phyloP scores from a whole-genome alignment of 371 early-diverging fungal genomes.

The Zopfochytrium polystomum region DNA sequence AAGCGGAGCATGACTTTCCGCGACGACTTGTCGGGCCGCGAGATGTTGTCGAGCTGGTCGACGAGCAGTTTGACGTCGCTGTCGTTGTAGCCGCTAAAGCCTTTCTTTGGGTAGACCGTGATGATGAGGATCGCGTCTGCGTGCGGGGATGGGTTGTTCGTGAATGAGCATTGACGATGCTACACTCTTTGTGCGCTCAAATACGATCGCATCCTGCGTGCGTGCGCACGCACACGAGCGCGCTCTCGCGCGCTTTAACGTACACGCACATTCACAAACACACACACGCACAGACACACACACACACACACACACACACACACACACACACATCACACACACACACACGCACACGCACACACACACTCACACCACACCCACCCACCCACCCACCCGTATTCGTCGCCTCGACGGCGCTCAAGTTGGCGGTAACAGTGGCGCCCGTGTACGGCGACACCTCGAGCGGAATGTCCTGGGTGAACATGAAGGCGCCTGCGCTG shows the following conservation, averaged over 20 bases:
- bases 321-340: too few relatives aligned
- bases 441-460: constrained; percentile 7
- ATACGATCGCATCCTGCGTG: too few relatives aligned
- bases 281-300: too few relatives aligned
- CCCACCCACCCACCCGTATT: constrained; percentile 14
- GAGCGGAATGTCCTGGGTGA: constrained; percentile 30
- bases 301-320: too few relatives aligned
- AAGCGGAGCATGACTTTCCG: constrained; percentile 27
- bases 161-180: too few relatives aligned
- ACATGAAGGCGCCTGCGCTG: constrained; percentile 30
- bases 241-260: too few relatives aligned
- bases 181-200: too few relatives aligned
- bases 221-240: too few relatives aligned
- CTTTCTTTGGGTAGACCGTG: constrained; percentile 31
- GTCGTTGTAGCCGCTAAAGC: constrained; percentile 10
- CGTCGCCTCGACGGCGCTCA: constrained; percentile 19
- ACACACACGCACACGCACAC: too few relatives aligned
- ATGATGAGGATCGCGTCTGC: constrained; percentile 31
- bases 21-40: constrained; percentile 10
- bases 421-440: constrained; percentile 7
- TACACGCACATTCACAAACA: too few relatives aligned
- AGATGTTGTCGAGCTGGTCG: constrained; percentile 22
- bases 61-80: constrained; percentile 20
- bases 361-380: constrained; percentile 26
- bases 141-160: too few relatives aligned